Evolutionary conservation across 208 protist genomes (phyloP), one percentile per base, ranked within the genome.

Genomic region (Strigomonas galati): DNA sequence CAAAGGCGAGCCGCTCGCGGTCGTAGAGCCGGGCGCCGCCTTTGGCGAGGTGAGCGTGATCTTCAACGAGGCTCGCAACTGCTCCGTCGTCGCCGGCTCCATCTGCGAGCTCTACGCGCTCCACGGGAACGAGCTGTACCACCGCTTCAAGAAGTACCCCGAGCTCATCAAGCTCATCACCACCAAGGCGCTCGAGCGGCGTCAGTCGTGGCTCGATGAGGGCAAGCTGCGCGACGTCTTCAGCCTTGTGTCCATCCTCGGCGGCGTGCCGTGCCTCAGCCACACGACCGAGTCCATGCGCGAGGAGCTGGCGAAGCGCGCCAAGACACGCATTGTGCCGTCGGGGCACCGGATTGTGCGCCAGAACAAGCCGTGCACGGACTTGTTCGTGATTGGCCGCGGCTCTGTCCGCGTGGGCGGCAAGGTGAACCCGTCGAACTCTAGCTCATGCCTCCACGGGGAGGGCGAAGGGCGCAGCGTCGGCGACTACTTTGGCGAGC

Each of bases 91-190:
- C 37, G 76, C 84, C 7, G 74, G 65, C 32, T 76, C 77, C 23
- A 74, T 95, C 67, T 91, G 85, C 59, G 89, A 95, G 73, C 65
- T 95, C 31, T 95, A 95, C 67, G 71, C 74, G 21, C 72, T 95
- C 40, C 89, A 92, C 67, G 60, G 65, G 9, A 72, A 79, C 40
- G 68, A 90, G 65, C 26, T 82, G 40, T 46, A 72, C 55, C 82
- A 84, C 32, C 79, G 79, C 30, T 67, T 94, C 31, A 48, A 68
- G 40, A 91, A 90, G 72, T 84, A 89, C 67, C 79, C 74, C 28
- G 66, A 83, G 26, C 46, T 86, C 32, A 78, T 65, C 51, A 62
- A 81, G 19, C 54, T 58, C 27, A 61, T 95, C 57, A 53, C 85
- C 21, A 26, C 64, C 9, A 77, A 69, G 23, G 85, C 86, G 0